Evolutionary conservation across 495 filamentous ascomycete genomes (phyloP).

Genomic region (Jackrogersella multiformis): DNA sequence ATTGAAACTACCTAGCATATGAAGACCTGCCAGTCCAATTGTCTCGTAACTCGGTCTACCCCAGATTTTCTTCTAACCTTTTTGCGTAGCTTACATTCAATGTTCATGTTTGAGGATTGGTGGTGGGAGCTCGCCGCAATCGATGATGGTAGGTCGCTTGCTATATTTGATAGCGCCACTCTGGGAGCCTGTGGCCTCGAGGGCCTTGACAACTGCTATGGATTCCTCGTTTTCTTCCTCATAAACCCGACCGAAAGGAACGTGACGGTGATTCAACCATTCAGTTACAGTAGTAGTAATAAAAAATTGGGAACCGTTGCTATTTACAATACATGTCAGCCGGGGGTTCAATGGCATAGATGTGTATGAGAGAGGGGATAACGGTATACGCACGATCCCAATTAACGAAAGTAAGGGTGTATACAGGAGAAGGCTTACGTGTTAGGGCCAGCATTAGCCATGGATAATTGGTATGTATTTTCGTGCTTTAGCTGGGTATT

Average conservation of each 20-base stretch:
- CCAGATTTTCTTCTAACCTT: constrained; percentile 14
- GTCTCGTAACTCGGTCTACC: constrained; percentile 10
- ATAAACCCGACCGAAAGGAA: constrained; percentile 85
- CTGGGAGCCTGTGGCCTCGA: constrained; percentile 75
- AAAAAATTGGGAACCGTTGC: constrained; percentile 84
- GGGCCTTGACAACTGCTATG: constrained; percentile 70
- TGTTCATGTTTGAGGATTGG: constrained; percentile 13
- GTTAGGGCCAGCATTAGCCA: constrained; percentile 85
- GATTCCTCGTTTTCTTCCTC: too few relatives aligned
- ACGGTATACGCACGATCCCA: constrained; percentile 32
- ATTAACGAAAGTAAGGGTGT: not conserved
- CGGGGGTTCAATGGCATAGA: not conserved
- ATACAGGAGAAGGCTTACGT: constrained; percentile 61
- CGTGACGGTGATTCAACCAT: constrained; percentile 82
- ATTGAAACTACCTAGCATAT: constrained; percentile 31
- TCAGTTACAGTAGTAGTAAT: constrained; percentile 75
- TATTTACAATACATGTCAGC: constrained; percentile 39
- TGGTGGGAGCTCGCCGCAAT: constrained; percentile 65
- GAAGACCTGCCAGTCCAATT: constrained; percentile 15
- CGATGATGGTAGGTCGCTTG: constrained; percentile 74
- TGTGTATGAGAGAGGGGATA: constrained; percentile 30
- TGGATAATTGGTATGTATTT: constrained; percentile 73
- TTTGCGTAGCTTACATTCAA: constrained; percentile 23
- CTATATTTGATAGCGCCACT: constrained; percentile 68
- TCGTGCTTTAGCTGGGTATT: constrained; percentile 75